phyloP scores from a whole-genome alignment of 768 basidiomycete genomes.

The Favolaschia claudopus region DNA sequence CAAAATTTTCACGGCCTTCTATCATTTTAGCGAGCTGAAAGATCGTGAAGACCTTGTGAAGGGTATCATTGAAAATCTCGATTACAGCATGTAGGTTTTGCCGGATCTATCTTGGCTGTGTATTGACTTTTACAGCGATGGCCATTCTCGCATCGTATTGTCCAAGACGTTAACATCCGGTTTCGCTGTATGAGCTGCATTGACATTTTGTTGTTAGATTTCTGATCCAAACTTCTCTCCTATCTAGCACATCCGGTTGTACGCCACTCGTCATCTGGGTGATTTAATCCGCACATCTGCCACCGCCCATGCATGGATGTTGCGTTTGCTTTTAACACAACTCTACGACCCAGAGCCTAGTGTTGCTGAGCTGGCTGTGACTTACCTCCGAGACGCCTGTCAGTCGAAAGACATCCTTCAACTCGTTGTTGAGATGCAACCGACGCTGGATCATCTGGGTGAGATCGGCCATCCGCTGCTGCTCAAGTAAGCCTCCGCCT shows the following conservation, averaged over 20 bases:
- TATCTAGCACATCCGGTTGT: slow-evolving; percentile 83
- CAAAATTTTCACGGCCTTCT: slow-evolving; percentile 94
- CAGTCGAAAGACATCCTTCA: slow-evolving; percentile 84
- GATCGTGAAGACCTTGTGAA: slow-evolving; percentile 93
- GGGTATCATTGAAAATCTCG: slow-evolving; percentile 88
- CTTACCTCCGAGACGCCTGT: slow-evolving; percentile 89
- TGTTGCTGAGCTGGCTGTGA: slow-evolving; percentile 90
- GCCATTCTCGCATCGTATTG: slow-evolving; percentile 91
- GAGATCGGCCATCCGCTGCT: slow-evolving; percentile 90
- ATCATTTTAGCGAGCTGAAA: slow-evolving; percentile 90
- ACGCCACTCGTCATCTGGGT: slow-evolving; percentile 89
- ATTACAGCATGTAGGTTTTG: slow-evolving; percentile 81
- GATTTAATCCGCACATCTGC: slow-evolving; percentile 72
- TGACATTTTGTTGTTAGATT: background rate
- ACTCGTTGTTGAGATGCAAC: slow-evolving; percentile 92
- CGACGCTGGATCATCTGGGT: slow-evolving; percentile 94
- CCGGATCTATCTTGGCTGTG: slow-evolving; percentile 14
- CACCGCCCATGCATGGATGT: slow-evolving; percentile 83
- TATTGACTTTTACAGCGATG: slow-evolving; percentile 67
- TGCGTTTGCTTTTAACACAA: slow-evolving; percentile 92
- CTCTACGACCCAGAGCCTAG: slow-evolving; percentile 92
- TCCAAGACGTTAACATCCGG: slow-evolving; percentile 95
- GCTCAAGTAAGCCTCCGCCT: slow-evolving; percentile 67
- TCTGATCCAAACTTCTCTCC: slow-evolving; percentile 6
- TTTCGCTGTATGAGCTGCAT: slow-evolving; percentile 66